Conservation (phyloP, 2,329 filamentous ascomycete genomes). For the Penicillium aurantiogriseum region DNA sequence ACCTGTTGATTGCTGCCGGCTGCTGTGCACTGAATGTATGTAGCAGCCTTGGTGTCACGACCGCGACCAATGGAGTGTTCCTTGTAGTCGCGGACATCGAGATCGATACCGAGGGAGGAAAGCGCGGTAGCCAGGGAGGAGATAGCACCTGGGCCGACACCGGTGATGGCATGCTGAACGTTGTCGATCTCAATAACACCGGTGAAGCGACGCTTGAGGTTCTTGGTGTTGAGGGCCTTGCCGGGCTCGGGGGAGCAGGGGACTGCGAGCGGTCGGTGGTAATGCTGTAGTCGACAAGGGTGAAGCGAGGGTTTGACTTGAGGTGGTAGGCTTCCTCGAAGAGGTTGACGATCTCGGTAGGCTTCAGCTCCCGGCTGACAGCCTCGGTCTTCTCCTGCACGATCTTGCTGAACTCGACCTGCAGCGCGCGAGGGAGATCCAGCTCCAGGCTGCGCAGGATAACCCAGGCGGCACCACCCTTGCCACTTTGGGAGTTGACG, state of each 20-base stretch:
- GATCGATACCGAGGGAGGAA: constrained; percentile 71
- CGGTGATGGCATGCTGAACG: constrained; percentile 72
- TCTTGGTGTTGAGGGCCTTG: constrained; percentile 72
- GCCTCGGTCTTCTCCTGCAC: constrained; percentile 80
- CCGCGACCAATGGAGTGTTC: constrained; percentile 87
- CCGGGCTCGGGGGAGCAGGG: constrained; percentile 67
- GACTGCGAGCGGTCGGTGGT: constrained; percentile 75
- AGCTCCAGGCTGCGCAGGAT: constrained; percentile 85
- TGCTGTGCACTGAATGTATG: constrained; percentile 86
- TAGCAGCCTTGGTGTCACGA: constrained; percentile 83
- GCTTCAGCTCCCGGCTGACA: constrained; percentile 78
- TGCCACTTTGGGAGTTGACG: constrained; percentile 94
- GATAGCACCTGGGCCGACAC: constrained; percentile 85
- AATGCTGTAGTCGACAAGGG: constrained; percentile 88
- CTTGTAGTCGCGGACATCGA: constrained; percentile 93
- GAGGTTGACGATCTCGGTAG: constrained; percentile 79
- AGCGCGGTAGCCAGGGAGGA: constrained; percentile 84
- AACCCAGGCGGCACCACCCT: constrained; percentile 92
- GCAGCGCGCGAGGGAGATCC: constrained; percentile 87
- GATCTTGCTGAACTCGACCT: constrained; percentile 84
- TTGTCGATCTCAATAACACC: constrained; percentile 83
- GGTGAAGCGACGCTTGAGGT: constrained; percentile 77
- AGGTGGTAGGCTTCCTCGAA: constrained; percentile 89
- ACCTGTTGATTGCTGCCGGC: constrained; percentile 58
- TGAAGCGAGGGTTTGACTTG: constrained; percentile 78